phyloP scores from a whole-genome alignment of 2,329 filamentous ascomycete species.

The Epichloe scottii region DNA sequence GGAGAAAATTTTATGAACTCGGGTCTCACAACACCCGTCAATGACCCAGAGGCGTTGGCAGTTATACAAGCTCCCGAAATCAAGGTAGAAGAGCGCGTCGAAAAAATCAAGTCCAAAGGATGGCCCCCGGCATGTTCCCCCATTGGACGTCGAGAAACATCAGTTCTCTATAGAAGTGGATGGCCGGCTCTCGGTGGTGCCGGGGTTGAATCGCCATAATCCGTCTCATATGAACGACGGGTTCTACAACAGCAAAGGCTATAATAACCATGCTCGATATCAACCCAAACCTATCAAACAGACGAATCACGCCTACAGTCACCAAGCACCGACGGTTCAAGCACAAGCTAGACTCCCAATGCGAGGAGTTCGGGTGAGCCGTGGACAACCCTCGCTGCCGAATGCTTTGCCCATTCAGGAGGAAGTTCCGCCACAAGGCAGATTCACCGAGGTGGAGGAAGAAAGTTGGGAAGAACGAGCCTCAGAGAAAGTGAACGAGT shows the following conservation, averaged over 20 bases:
- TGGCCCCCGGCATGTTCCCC: background rate
- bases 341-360: constrained; percentile 25
- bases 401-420: constrained; percentile 1
- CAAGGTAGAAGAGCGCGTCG: constrained; percentile 1
- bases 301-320: constrained; percentile 9
- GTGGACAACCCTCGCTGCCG: background rate
- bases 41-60: constrained; percentile 13
- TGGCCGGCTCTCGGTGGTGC: constrained; percentile 19
- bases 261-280: constrained; percentile 10
- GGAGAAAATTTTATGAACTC: constrained; percentile 28
- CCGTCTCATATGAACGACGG: constrained; percentile 20
- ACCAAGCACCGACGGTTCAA: constrained; percentile 9
- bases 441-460: constrained; percentile 9
- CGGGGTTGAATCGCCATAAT: constrained; percentile 13
- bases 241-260: constrained; percentile 15
- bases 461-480: constrained; percentile 11
- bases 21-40: constrained; percentile 23
- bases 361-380: constrained; percentile 15
- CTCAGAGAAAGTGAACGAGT: constrained; percentile 9
- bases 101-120: constrained; percentile 1
- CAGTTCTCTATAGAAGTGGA: constrained; percentile 3
- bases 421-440: background rate
- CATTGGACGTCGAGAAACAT: background rate
- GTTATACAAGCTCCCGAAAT: constrained; percentile 6
- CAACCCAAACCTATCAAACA: constrained; percentile 9